These are phyloP conservation scores for Phytophthora capsici DNA, from an alignment of 352 stramenopile genomes.

Conservation along the genomic window DNA sequence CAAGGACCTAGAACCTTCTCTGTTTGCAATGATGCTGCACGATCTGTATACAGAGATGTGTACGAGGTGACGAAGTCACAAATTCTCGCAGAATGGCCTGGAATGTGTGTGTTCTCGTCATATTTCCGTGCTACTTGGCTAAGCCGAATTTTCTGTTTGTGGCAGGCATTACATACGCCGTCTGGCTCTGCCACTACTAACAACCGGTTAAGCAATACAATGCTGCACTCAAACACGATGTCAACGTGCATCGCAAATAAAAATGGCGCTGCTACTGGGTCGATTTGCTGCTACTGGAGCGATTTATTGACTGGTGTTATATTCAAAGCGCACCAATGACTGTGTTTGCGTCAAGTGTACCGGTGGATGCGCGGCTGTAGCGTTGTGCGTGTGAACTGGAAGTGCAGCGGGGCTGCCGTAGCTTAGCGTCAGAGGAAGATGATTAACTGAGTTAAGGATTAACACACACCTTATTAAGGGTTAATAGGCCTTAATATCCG, in stretches of 20 bases:
- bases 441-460: no score
- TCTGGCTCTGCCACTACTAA: slow-evolving; percentile 5
- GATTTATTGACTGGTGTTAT: slow-evolving; percentile 3
- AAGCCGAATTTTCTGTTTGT: slow-evolving; percentile 1
- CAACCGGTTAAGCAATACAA: slow-evolving; percentile 12
- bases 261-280: slow-evolving; percentile 1
- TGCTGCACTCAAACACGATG: slow-evolving; percentile 3
- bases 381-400: no score
- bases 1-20: neutral
- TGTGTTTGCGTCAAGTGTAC: no score
- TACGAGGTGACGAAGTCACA: neutral
- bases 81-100: neutral
- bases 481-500: no score
- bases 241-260: slow-evolving; percentile 8
- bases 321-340: slow-evolving; percentile 1
- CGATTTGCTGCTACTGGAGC: no score
- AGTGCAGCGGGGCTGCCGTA: no score
- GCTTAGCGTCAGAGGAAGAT: no score
- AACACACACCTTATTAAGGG: no score
- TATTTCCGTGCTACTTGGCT: neutral
- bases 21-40: slow-evolving; percentile 1
- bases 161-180: slow-evolving; percentile 19
- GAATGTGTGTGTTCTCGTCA: no score
- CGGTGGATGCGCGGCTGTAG: no score
- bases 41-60: neutral